Conservation (phyloP, 2,329 filamentous ascomycete species). For the Phaeophleospora eucalypticola region DNA sequence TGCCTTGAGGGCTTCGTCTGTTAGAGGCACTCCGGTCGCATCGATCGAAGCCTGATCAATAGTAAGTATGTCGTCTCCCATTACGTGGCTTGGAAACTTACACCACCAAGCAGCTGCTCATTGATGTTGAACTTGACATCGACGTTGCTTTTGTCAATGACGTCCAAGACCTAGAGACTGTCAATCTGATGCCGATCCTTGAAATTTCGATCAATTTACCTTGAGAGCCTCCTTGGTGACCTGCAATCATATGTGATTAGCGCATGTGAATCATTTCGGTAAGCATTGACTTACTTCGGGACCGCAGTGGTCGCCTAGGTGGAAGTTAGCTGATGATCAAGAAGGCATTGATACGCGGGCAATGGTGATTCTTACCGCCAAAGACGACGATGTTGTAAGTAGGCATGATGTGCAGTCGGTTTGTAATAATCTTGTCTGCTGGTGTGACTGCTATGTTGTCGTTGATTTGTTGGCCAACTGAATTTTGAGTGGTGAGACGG, state of each 20-base stretch:
- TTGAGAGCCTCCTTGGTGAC: slow-evolving; percentile 82
- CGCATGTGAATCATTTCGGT: neutral
- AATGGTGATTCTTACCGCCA: slow-evolving; percentile 16
- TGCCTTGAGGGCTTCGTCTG: slow-evolving; percentile 74
- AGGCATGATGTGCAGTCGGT: slow-evolving; percentile 13
- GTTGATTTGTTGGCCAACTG: neutral
- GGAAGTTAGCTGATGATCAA: slow-evolving; percentile 3
- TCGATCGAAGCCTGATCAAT: slow-evolving; percentile 75
- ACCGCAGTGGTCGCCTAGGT: slow-evolving; percentile 66
- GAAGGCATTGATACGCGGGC: neutral
- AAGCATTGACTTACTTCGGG: slow-evolving; percentile 61
- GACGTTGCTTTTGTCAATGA: slow-evolving; percentile 67
- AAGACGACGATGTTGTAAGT: slow-evolving; percentile 27
- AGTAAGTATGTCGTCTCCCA: slow-evolving; percentile 1
- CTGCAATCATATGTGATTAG: slow-evolving; percentile 39
- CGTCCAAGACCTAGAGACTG: slow-evolving; percentile 63
- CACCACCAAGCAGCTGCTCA: slow-evolving; percentile 85
- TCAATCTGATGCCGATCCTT: neutral
- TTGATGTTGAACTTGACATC: slow-evolving; percentile 82
- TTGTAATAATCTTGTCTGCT: neutral
- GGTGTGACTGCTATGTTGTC: neutral
- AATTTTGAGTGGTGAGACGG: neutral
- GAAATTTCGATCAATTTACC: slow-evolving; percentile 46
- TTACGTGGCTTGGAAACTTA: slow-evolving; percentile 49
- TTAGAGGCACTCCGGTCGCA: slow-evolving; percentile 70